Evolutionary conservation across 2,329 filamentous ascomycete genomes (phyloP), one percentile per base, ranked within the genome.

Genomic region (Ilyonectria destructans): DNA sequence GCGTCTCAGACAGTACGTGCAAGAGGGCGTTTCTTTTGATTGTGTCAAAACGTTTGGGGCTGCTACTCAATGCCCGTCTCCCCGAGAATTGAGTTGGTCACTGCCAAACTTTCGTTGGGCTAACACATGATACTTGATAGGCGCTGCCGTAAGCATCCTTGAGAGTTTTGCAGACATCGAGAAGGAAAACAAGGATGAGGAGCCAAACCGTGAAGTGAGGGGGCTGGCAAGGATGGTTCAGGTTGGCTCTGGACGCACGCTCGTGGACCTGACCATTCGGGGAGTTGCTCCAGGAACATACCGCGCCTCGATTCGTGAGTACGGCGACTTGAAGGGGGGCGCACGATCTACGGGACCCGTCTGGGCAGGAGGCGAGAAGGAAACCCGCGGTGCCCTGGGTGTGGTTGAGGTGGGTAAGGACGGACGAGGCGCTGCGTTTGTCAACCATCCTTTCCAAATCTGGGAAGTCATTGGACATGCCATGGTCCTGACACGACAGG

Each of bases 401-500:
- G 89, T 88, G 1, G 86, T 99, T 13, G 85, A 93, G 68, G 91
- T 99, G 40, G 92, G 90, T 65, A 84, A 90, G 76, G 88, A 92
- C 77, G 95, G 96, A 12, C 88, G 91, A 33, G 96, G 95, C 6
- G 90, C 89, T 72, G 90, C 91, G 15, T 97, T 98, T 80, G 78
- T 97, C 70, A 94, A 97, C 78, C 91, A 90, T 71, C 88, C 90
- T 0, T 91, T 98, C 69, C 91, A 96, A 79, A 92, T 98, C 59
- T 98, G 96, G 96, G 96, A 99, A 83, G 88, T 97, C 80, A 97
- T 98, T 81, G 96, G 96, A 33, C 91, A 95, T 78, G 95, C 95
- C 77, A 92, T 99, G 85, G 92, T 97, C 52, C 90, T 98, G 56
- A 93, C 94, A 51, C 91, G 80, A 69, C 86, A 90, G 80, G 84